Evolutionary conservation across 129 eudicot species (phyloP), one percentile per base, ranked within the genome.

Genomic region (Heracleum sosnowskyi): DNA sequence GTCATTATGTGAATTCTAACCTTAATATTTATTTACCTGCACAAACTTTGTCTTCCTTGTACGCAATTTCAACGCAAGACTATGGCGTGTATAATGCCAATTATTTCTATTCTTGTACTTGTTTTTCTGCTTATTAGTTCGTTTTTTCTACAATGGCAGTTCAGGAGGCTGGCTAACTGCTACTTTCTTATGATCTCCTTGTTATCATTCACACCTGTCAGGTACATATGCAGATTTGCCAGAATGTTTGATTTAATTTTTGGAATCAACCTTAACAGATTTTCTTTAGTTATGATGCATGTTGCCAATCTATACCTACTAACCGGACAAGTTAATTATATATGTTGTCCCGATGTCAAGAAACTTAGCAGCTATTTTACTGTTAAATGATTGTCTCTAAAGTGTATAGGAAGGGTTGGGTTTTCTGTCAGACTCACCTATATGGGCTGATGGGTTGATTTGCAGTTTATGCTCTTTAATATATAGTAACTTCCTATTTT

Each of bases 121-220:
- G 11, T 35, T 1, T 69, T 4, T 26, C 57, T 64, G n/a, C 37
- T 45, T 71, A 77, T 73, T 77, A 76, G 40, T 44, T 85, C 69
- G 79, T 79, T 76, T 83, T 86, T 79, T 83, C 51, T 72, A 41
- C 82, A 63, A 78, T 86, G 90, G 82, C 99, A 95, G 99, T 91
- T 95, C 86, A 95, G 97, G 89, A 89, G 99, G 85, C 97, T 95
- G 86, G 99, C 99, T 78, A 95, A 95, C 79, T 86, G 89, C 76
- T 95, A 95, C 88, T 95, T 95, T 81, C 97, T 95, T 83, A 87
- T 90, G 60, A 95, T 95, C 80, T 95, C 99, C 55, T 88, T 93
- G 77, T 86, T 95, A 80, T 95, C 99, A 31, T 91, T 90, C 81
- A 95, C 99, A 44, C 97, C 97, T 77, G 88, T 91, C 86, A 95